Conservation (phyloP, 345 rosid genomes). For the Passiflora organensis region DNA sequence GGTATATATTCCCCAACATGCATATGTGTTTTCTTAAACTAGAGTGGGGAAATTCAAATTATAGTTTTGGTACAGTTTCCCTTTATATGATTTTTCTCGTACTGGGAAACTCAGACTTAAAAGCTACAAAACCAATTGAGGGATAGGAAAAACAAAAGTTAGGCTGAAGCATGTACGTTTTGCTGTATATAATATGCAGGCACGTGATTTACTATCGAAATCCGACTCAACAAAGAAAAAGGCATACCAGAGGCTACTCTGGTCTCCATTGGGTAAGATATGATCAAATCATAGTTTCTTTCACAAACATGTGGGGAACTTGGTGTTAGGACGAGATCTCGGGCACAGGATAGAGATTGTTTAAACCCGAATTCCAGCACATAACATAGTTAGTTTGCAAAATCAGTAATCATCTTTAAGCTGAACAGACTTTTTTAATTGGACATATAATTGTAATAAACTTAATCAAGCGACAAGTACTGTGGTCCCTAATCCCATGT, state of each 20-base stretch:
- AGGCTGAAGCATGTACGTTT: constrained; percentile 7
- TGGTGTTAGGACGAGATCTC: constrained; percentile 28
- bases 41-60: too few species aligned
- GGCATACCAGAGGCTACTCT: neutral
- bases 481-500: constrained; percentile 41
- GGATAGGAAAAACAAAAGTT: neutral
- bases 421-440: neutral
- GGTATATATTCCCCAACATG: too few species aligned
- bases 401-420: too few species aligned
- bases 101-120: too few species aligned
- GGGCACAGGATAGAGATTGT: constrained; percentile 26
- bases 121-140: too few species aligned
- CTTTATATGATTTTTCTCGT: too few species aligned
- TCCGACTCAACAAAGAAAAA: neutral
- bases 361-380: constrained; percentile 20
- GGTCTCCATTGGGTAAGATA: constrained; percentile 9
- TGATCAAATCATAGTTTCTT: constrained; percentile 33
- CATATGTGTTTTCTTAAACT: too few species aligned
- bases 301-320: constrained; percentile 38
- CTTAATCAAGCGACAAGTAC: constrained; percentile 18
- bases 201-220: constrained; percentile 2
- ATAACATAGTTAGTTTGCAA: too few species aligned
- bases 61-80: too few species aligned
- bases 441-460: neutral
- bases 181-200: neutral